Base-by-base conservation (phyloP, 257 asterid genomes). In the Thymus mandschuricus region DNA sequence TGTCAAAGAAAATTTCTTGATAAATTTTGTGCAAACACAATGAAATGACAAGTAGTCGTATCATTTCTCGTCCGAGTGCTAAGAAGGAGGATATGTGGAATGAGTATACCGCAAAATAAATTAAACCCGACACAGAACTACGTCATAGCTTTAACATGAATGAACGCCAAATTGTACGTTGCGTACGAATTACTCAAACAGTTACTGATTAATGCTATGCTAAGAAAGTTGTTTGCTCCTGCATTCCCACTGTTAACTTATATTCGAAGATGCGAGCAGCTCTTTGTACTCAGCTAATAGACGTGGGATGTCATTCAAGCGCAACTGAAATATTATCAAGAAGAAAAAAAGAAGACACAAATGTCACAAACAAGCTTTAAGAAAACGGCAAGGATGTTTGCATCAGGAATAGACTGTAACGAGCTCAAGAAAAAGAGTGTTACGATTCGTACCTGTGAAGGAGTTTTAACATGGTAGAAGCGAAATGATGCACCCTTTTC, bases 241-340 rank as follows among this genome's bases (percentile, higher is more conserved):
- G 21, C 21, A 21, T 21, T 21, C 21, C 21, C 21, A 21, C 38
- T 55, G 44, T 34, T 67, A 60, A 66, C 68, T 80, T 29, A 73
- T 68, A 64, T 65, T 70, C 51, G 51, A 72, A 45, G 81, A 79
- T 31, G 79, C 56, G 46, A 87, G 75, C 69, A 92, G 86, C 79
- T 75, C 85, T 75, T 85, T 87, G 93, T 92, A 90, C 81, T 90
- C 97, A 5, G 85, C 83, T 84, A 92, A 69, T 50, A 90, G 80
- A 69, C 67, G 73, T 40, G 95, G 79, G 63, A 90, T 70, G 74
- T 92, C 97, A 52, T 80, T 86, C 92, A 90, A 44, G 35, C 95
- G 98, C 77, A 92, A 60, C 98, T 92, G 88, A 56, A 68, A 75
- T 2, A 73, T 59, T 48, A 70, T 51, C 9, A 44, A 75, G 58